phyloP scores from a whole-genome alignment of 352 stramenopile genomes.

The Phytophthora pistaciae region DNA sequence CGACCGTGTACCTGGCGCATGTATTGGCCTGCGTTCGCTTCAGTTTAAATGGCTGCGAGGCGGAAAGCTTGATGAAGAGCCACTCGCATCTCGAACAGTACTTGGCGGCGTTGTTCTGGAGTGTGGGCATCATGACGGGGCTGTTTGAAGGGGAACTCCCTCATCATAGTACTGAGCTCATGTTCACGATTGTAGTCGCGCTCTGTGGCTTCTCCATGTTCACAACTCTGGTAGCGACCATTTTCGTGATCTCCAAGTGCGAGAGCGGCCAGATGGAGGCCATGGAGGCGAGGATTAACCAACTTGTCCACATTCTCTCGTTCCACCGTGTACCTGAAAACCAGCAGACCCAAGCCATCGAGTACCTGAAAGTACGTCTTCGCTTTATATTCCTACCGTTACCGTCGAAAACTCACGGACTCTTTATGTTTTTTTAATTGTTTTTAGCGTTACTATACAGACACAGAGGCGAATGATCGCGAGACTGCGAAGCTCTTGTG shows the following conservation, averaged over 20 bases:
- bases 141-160: constrained; percentile 79
- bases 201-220: constrained; percentile 78
- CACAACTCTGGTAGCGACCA: constrained; percentile 67
- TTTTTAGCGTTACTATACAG: constrained; percentile 65
- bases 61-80: background rate
- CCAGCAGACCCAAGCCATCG: constrained; percentile 66
- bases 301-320: constrained; percentile 70
- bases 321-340: constrained; percentile 69
- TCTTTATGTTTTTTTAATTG: background rate
- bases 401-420: background rate
- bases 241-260: constrained; percentile 86
- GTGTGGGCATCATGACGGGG: constrained; percentile 67
- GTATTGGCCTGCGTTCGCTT: constrained; percentile 65
- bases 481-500: constrained; percentile 78
- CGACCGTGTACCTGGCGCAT: constrained; percentile 64
- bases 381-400: too few relatives aligned
- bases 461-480: constrained; percentile 72
- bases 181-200: constrained; percentile 75
- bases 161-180: constrained; percentile 51
- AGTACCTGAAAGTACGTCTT: constrained; percentile 59
- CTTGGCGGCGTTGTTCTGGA: constrained; percentile 68
- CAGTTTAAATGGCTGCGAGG: constrained; percentile 39
- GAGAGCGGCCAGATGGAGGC: constrained; percentile 67
- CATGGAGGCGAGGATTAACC: constrained; percentile 70
- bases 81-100: constrained; percentile 41